These are phyloP conservation scores for Colletotrichum abscissum DNA, from an alignment of 2,329 filamentous ascomycete genomes.

Conservation along the genomic window DNA sequence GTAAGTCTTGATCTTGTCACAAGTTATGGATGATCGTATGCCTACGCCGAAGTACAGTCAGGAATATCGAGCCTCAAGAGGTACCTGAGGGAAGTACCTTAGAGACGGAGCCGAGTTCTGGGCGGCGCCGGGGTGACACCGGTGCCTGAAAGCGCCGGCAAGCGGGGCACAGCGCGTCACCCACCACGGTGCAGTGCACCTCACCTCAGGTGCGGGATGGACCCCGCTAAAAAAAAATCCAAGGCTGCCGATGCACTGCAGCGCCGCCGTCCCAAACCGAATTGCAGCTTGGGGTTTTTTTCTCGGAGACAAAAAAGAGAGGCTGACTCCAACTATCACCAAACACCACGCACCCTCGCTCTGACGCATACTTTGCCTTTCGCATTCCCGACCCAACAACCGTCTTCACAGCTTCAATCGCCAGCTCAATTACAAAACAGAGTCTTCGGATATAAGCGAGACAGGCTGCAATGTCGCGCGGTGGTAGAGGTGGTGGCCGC, in stretches of 20 bases:
- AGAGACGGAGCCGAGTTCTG: neutral
- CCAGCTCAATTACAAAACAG: neutral
- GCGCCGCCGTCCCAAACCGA: neutral
- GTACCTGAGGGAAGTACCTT: neutral
- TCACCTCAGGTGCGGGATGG: neutral
- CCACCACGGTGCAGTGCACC: neutral
- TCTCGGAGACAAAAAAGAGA: neutral
- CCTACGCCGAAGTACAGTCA: too few species aligned
- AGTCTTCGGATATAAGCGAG: neutral
- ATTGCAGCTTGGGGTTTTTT: neutral
- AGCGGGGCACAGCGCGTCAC: constrained; percentile 1
- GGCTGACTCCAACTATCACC: neutral
- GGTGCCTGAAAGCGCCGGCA: constrained; percentile 5
- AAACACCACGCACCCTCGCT: neutral
- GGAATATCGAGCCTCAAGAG: too few species aligned
- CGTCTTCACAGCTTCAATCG: neutral
- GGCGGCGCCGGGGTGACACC: too few species aligned
- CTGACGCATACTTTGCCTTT: neutral
- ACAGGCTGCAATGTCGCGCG: constrained; percentile 59
- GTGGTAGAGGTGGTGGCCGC: constrained; percentile 62
- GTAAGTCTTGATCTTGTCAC: too few species aligned
- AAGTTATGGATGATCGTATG: too few species aligned
- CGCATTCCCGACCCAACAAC: too few species aligned
- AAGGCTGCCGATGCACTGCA: neutral
- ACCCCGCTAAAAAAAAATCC: constrained; percentile 17